Percentiles rank a stretch among this genome's conserved stretches.
Conservation (phyloP, 257 asterid species). For the Perilla frutescens region DNA sequence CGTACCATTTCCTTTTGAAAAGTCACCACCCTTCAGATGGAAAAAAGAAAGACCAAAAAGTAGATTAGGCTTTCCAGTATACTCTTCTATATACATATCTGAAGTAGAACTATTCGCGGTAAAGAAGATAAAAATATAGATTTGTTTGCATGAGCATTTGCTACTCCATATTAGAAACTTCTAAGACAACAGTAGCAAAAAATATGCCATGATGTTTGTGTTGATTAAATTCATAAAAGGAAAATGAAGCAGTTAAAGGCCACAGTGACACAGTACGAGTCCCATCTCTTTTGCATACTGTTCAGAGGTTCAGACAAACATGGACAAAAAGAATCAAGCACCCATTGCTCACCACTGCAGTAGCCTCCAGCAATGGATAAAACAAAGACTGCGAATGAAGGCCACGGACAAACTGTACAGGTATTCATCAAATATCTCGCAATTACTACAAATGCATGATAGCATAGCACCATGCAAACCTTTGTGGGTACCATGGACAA, state of each 20-base stretch:
- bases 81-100: slow-evolving; percentile 6
- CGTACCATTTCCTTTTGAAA: slow-evolving; percentile 97
- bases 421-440: slow-evolving; percentile 2
- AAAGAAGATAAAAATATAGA: slow-evolving; percentile 3
- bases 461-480: slow-evolving; percentile 18
- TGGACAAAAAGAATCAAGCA: too few species aligned
- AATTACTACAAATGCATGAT: slow-evolving; percentile 8
- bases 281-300: slow-evolving; percentile 3
- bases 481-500: slow-evolving; percentile 21
- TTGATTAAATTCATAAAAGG: neutral
- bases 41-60: slow-evolving; percentile 31
- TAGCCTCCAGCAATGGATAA: too few species aligned
- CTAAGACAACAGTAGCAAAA: slow-evolving; percentile 24
- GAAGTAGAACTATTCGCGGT: slow-evolving; percentile 4
- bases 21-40: slow-evolving; percentile 88
- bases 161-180: slow-evolving; percentile 6
- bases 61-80: slow-evolving; percentile 33
- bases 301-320: too few species aligned
- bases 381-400: too few species aligned
- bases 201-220: neutral
- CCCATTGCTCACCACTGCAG: too few species aligned
- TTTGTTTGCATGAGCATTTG: neutral
- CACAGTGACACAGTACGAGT: neutral
- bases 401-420: too few species aligned
- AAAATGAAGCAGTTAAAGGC: neutral